Base-by-base conservation (phyloP, 2,329 filamentous ascomycete species). In the Tothia fuscella region DNA sequence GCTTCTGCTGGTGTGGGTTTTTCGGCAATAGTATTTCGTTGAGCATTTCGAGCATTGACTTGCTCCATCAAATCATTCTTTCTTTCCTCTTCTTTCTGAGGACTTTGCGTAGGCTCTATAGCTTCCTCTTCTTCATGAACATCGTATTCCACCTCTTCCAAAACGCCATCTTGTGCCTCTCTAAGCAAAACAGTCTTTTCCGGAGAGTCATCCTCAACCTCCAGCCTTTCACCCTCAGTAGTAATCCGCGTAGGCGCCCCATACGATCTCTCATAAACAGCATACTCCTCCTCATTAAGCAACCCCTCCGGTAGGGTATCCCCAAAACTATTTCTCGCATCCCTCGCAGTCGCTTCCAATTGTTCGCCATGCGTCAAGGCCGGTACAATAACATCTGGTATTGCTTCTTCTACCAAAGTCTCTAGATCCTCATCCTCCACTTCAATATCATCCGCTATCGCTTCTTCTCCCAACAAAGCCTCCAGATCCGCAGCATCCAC, bases 191-290 rank as follows among this genome's bases (percentile, higher is more conserved):
- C 54, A 6, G 51, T 49, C 40, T 56, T 50, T 34, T 56, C 51
- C 14, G 19, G 20, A 5, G 67, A 57, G 51, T 65, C 67, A 50
- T 60, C 62, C 66, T 65, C 36, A 61, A 58, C 44, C 65, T 48
- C 44, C 46, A 63, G 76, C 3, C 76, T 67, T 57, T 81, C 74
- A 44, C 79, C 76, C 2, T 72, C 68, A 6, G 54, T 59, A 2
- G 75, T 80, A 40, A 73, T 69, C 31, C 78, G 70, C 47, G 83
- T 56, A 2, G 87, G 85, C 25, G 78, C 68, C 1, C 88, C 89
- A 57, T 91, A 95, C 13, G 93, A 63, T 48, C 86, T 71, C 54
- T 82, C 77, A 59, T 93, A 94, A 1, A 93, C 64, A 36, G 64
- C 66, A 52, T 81, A 78, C 57, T 94, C 87, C 41, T 81, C 73